Evolutionary conservation across 1,139 yeast species (phyloP).

Genomic region (Magnusiomyces sp.): DNA sequence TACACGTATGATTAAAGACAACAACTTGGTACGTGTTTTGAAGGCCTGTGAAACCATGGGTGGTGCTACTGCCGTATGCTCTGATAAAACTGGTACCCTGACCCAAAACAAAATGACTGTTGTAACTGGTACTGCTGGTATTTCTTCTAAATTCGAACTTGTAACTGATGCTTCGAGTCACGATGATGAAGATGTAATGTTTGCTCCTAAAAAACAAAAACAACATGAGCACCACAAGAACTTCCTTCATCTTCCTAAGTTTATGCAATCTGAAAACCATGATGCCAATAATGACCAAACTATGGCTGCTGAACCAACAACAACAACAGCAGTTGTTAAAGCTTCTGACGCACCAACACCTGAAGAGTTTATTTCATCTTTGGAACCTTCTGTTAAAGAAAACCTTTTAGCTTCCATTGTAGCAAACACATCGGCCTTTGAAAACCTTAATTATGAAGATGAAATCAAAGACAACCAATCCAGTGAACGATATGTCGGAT

Average conservation of each 20-base stretch:
- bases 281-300: not conserved
- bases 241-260: not conserved
- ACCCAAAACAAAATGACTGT: constrained; percentile 90
- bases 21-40: constrained; percentile 87
- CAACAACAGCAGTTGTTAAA: not conserved
- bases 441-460: constrained; percentile 38
- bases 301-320: not conserved
- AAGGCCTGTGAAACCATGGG: constrained; percentile 98
- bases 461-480: constrained; percentile 9
- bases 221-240: constrained; percentile 2
- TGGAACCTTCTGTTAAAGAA: constrained; percentile 30
- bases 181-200: constrained; percentile 2
- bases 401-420: constrained; percentile 54
- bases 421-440: constrained; percentile 85
- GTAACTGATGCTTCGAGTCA: constrained; percentile 18
- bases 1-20: constrained; percentile 94
- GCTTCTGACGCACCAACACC: constrained; percentile 20
- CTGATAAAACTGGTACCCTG: constrained; percentile 94
- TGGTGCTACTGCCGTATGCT: constrained; percentile 92
- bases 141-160: constrained; percentile 33
- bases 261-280: constrained; percentile 1
- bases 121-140: constrained; percentile 63
- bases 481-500: constrained; percentile 61
- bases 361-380: constrained; percentile 29
- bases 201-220: not conserved